phyloP scores from a whole-genome alignment of 2,329 filamentous ascomycete species.

The Epichloe glyceriae region DNA sequence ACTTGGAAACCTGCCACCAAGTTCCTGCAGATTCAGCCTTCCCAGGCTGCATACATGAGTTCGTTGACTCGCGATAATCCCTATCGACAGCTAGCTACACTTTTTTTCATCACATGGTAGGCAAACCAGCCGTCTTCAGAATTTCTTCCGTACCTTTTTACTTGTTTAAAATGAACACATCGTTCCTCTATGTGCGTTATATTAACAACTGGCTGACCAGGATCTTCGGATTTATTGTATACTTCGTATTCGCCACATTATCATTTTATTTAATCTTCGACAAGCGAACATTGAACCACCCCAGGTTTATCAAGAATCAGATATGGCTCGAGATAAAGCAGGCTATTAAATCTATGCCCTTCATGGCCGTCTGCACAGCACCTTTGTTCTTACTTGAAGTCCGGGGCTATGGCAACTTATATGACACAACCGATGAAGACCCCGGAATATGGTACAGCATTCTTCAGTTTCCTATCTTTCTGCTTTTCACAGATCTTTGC shows the following conservation, averaged over 20 bases:
- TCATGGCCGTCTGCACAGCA: conserved; percentile 71
- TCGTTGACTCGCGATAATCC: conserved; percentile 65
- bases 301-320: too few relatives aligned
- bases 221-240: too few relatives aligned
- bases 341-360: conserved; percentile 61
- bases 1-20: conserved; percentile 60
- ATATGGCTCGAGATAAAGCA: conserved; percentile 20
- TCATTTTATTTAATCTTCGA: too few relatives aligned
- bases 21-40: conserved; percentile 49
- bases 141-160: neutral
- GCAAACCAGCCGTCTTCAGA: conserved; percentile 14
- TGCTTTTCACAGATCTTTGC: conserved; percentile 73
- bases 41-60: conserved; percentile 67
- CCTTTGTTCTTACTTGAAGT: conserved; percentile 76
- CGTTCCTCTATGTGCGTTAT: too few relatives aligned
- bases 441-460: conserved; percentile 68
- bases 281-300: too few relatives aligned
- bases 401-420: conserved; percentile 74
- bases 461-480: conserved; percentile 76
- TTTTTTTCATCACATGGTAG: conserved; percentile 80
- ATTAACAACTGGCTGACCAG: too few relatives aligned
- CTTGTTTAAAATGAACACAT: neutral
- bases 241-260: too few relatives aligned
- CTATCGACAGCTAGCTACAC: conserved; percentile 57
- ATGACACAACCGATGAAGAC: conserved; percentile 64